phyloP scores from a whole-genome alignment of 352 stramenopile genomes.

The Pythium volutum region DNA sequence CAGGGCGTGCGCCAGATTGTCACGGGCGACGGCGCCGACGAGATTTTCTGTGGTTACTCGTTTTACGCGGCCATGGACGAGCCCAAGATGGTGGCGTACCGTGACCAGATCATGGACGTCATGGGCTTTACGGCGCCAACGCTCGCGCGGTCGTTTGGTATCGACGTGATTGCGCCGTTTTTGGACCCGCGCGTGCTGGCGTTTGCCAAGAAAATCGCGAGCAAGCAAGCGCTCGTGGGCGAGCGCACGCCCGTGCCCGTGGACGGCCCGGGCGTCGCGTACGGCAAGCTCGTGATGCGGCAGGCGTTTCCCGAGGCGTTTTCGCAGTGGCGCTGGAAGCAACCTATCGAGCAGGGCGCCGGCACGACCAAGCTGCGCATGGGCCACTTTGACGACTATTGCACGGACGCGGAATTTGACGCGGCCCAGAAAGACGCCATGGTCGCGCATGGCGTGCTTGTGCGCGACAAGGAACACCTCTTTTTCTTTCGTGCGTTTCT shows the following conservation, averaged over 20 bases:
- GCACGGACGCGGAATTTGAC: conserved; percentile 38
- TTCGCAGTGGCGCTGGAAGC: conserved; percentile 83
- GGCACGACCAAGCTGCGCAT: conserved; percentile 68
- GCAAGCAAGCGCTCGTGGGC: conserved; percentile 63
- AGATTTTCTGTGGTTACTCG: conserved; percentile 86
- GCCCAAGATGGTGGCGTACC: conserved; percentile 57
- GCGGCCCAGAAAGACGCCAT: conserved; percentile 31
- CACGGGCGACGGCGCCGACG: conserved; percentile 84
- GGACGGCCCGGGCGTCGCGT: conserved; percentile 35
- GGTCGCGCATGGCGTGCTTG: conserved; percentile 41
- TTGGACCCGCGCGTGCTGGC: conserved; percentile 61
- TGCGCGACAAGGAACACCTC: conserved; percentile 66
- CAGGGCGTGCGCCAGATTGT: conserved; percentile 62
- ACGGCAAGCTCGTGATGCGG: conserved; percentile 82
- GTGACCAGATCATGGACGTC: conserved; percentile 63
- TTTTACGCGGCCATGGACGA: conserved; percentile 79
- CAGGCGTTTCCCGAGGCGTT: conserved; percentile 83
- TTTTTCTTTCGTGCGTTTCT: conserved; percentile 71
- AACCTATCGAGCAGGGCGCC: conserved; percentile 84
- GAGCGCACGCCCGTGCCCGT: conserved; percentile 55
- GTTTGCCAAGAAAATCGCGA: conserved; percentile 53
- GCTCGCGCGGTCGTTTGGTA: conserved; percentile 56
- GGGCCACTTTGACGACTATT: conserved; percentile 58
- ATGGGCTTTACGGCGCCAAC: conserved; percentile 83
- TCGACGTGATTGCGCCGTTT: conserved; percentile 78